Percentiles rank a stretch among this genome's conserved stretches.
phyloP scores from a whole-genome alignment of 2,329 filamentous ascomycete species.

The Aspergillus fumigatus region DNA sequence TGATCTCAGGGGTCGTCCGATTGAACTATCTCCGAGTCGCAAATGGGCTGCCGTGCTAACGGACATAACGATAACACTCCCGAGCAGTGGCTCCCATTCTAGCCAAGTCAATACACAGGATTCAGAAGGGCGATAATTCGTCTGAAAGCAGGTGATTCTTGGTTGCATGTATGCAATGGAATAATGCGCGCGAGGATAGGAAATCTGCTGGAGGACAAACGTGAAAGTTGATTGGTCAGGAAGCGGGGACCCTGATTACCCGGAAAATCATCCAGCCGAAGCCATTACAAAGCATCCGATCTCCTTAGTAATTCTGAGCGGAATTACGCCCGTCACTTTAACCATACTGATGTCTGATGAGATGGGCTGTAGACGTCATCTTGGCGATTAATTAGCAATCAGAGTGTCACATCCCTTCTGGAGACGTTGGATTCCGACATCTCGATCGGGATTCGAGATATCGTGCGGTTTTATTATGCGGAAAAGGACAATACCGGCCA shows the following conservation, averaged over 20 bases:
- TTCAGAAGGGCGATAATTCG: no score
- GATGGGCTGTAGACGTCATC: no score
- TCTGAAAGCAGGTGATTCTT: not conserved
- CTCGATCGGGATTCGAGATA: not conserved
- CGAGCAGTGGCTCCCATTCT: not conserved
- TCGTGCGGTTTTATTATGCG: not conserved
- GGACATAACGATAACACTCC: constrained; percentile 1
- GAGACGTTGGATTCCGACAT: no score
- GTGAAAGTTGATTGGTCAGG: no score
- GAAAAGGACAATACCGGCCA: not conserved
- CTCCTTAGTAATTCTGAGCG: not conserved
- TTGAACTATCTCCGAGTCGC: not conserved
- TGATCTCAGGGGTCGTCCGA: constrained; percentile 18
- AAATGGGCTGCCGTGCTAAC: not conserved
- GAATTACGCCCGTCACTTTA: no score
- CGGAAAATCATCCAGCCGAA: not conserved
- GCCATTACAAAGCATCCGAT: no score
- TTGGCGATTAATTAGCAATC: no score
- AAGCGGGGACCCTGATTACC: not conserved
- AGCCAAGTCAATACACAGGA: no score
- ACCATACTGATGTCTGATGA: no score
- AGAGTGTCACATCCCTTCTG: no score
- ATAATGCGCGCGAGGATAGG: no score
- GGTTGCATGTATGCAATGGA: not conserved
- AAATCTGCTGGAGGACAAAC: no score